phyloP scores from a whole-genome alignment of 129 eudicot genomes.

The Ambrosia trifida region DNA sequence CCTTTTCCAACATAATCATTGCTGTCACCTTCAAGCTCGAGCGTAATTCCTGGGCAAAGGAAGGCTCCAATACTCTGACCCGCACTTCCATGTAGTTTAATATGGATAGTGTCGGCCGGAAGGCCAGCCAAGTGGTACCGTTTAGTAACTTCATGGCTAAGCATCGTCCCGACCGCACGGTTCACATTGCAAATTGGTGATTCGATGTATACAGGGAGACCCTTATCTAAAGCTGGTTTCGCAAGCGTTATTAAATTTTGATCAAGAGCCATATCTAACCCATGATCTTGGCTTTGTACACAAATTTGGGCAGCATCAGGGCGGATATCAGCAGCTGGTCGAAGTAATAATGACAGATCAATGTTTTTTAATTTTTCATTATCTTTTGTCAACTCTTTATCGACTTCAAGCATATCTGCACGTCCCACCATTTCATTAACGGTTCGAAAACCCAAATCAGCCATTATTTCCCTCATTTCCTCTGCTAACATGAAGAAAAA shows the following conservation, averaged over 20 bases:
- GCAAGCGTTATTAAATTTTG: conserved; percentile 66
- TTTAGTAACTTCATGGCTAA: conserved; percentile 96
- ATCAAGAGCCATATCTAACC: conserved; percentile 92
- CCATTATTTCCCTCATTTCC: conserved; percentile 93
- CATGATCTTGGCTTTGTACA: conserved; percentile 93
- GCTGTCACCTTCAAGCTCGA: conserved; percentile 98
- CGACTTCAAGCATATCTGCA: conserved; percentile 92
- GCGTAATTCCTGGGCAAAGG: conserved; percentile 81
- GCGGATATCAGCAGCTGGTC: conserved; percentile 89
- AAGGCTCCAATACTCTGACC: conserved; percentile 99
- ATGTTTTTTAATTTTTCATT: conserved; percentile 81
- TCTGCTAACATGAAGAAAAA: conserved; percentile 99
- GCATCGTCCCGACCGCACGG: conserved; percentile 98
- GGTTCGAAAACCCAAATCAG: conserved; percentile 71
- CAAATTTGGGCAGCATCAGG: conserved; percentile 92
- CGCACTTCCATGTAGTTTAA: conserved; percentile 89
- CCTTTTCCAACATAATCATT: conserved; percentile 99
- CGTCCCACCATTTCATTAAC: conserved; percentile 97
- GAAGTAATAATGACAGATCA: conserved; percentile 82
- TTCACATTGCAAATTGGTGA: conserved; percentile 77
- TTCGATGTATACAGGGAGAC: conserved; percentile 87
- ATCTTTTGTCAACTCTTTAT: conserved; percentile 55
- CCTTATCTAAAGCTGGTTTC: conserved; percentile 71
- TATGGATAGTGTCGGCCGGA: conserved; percentile 83
- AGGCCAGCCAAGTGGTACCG: conserved; percentile 71